These are phyloP conservation scores for Ustilago bromivora DNA, from an alignment of 1,284 basidiomycete genomes.

Conservation along the genomic window DNA sequence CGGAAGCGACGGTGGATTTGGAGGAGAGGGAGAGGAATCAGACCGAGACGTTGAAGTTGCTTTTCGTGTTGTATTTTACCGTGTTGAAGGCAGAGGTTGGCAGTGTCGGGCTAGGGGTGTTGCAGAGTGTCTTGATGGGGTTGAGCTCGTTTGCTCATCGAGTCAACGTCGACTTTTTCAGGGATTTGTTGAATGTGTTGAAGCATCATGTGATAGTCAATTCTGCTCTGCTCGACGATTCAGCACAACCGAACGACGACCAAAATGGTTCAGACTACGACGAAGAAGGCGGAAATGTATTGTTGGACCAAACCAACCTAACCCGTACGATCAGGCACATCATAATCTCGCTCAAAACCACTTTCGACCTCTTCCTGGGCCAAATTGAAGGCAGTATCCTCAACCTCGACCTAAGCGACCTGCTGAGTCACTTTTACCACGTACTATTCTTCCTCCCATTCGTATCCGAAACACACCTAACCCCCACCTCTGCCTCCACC, in stretches of 20 bases:
- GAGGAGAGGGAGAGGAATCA: slow-evolving; percentile 90
- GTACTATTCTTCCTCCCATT: slow-evolving; percentile 72
- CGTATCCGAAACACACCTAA: slow-evolving; percentile 71
- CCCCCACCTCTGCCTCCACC: slow-evolving; percentile 48
- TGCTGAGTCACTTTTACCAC: slow-evolving; percentile 82
- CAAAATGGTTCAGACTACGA: slow-evolving; percentile 12
- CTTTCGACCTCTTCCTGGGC: slow-evolving; percentile 93
- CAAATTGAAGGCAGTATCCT: slow-evolving; percentile 89
- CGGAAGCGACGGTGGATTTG: slow-evolving; percentile 91
- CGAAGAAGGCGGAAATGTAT: slow-evolving; percentile 19
- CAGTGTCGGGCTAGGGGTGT: slow-evolving; percentile 78
- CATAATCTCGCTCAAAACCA: slow-evolving; percentile 89
- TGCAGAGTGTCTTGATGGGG: slow-evolving; percentile 89
- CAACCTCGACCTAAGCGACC: slow-evolving; percentile 92
- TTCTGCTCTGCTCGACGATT: slow-evolving; percentile 12
- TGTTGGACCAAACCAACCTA: slow-evolving; percentile 33
- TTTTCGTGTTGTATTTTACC: slow-evolving; percentile 97
- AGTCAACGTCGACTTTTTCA: slow-evolving; percentile 99
- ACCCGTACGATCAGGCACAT: slow-evolving; percentile 74
- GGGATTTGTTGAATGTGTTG: slow-evolving; percentile 88
- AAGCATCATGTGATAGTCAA: slow-evolving; percentile 77
- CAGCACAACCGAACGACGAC: not conserved
- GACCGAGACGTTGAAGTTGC: slow-evolving; percentile 96
- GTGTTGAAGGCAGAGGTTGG: slow-evolving; percentile 84
- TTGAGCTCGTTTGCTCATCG: slow-evolving; percentile 93